Base-by-base conservation (phyloP, 805 yeast species). In the Metschnikowia similis region DNA sequence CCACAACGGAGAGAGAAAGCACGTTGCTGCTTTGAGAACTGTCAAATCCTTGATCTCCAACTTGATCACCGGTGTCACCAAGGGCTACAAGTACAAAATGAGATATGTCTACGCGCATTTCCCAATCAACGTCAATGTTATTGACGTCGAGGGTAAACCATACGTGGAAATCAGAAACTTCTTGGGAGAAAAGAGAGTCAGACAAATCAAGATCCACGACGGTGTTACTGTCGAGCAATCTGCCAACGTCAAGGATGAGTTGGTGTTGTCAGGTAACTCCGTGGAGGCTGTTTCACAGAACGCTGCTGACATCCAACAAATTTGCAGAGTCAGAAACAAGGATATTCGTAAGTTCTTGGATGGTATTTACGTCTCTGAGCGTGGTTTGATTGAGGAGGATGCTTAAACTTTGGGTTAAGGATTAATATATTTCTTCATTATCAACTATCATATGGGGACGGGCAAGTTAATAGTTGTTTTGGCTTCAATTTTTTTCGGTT, bases 271-370 rank as follows among this genome's bases (percentile, higher is more conserved):
- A 61, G 99, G 99, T 80, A 91, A 89, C 92, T 92, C 97, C 57
- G 82, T 89, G 66, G 97, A 92, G 81, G 88, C 84, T 70, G 99
- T 92, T 65, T 94, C 98, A 61, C 99, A 92, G 81, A 87, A 90
- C 71, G 94, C 96, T 77, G 99, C 99, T 69, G 97, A 90, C 73
- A 83, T 94, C 69, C 97, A 92, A 80, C 98, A 92, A 82, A 83
- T 83, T 77, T 90, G 97, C 84, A 85, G 95, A 77, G 98, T 90
- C 73, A 88, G 96, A 84, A 92, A 92, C 94, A 94, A 94, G 92
- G 99, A 92, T 94, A 92, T 94, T 91, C 89, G 99, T 82, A 92
- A 92, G 85, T 92, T 92, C 85, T 87, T 94, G 84, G 99, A 95
- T 79, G 99, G 99, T 90, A 91, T 92, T 81, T 92, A 92, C 78